Evolutionary conservation across 2,329 filamentous ascomycete species (phyloP), one percentile per base, ranked within the genome.

Genomic region (Corinectria fuckeliana): DNA sequence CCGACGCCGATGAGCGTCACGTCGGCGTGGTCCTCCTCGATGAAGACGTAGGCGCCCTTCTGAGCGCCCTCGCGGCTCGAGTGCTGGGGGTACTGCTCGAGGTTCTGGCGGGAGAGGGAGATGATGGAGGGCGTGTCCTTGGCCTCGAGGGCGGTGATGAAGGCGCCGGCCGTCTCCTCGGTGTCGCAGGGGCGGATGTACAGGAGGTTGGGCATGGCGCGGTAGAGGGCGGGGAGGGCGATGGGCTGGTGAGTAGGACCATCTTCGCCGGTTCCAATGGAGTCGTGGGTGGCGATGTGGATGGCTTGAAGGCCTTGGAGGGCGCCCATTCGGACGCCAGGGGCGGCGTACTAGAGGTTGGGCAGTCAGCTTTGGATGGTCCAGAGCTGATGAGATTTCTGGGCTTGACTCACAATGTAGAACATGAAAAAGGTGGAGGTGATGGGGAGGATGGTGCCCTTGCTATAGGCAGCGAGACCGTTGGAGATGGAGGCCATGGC

Each of bases 391-490:
- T 3, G 9, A 26, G 11, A 34, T 2, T 8, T 21, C 11, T 13
- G 26, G 11, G 11, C 8, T 7, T 34, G 21, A 61, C 67, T 61
- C 44, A 71, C 70, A 18, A 77, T 71, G 64, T 87, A 87, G 72
- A 88, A 88, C 82, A 88, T 88, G 76, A 87, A 87, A 74, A 88
- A 88, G 4, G 79, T 80, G 0, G 82, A 82, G 1, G 85, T 88
- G 32, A 87, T 74, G 0, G 85, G 85, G 7, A 88, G 73, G 62
- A 88, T 80, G 0, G 84, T 85, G 21, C 79, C 81, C 32, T 78
- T 81, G 58, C 77, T 76, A 59, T 79, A 88, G 1, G 86, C 86
- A 0, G 86, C 85, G 4, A 89, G 72, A 3, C 86, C 87, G 69
- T 86, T 86, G 6, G 81, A 79, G 21, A 86, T 82, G 26, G 81